phyloP scores from a whole-genome alignment of 306 rosid species.

The Urtica urens region DNA sequence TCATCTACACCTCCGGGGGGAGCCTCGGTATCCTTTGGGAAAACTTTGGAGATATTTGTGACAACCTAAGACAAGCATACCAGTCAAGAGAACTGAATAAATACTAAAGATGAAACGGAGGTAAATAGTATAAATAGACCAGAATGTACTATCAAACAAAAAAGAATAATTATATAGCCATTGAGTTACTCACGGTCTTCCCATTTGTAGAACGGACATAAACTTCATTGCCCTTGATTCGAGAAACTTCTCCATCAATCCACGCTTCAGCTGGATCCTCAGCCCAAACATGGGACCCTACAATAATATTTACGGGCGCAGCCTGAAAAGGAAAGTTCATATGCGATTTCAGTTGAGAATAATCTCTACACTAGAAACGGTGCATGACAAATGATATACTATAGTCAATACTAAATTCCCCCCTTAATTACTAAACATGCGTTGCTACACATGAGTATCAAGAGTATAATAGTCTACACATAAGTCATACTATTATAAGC shows the following conservation, averaged over 20 bases:
- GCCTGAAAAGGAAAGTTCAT: slow-evolving; percentile 59
- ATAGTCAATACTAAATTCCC: too few species aligned
- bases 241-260: slow-evolving; percentile 88
- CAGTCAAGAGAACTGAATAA: slow-evolving; percentile 6
- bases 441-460: too few species aligned
- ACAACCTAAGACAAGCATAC: slow-evolving; percentile 50
- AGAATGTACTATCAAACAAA: too few species aligned
- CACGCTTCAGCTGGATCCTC: slow-evolving; percentile 87
- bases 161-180: too few species aligned
- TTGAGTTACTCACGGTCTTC: slow-evolving; percentile 52
- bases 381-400: too few species aligned
- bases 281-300: slow-evolving; percentile 97
- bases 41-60: slow-evolving; percentile 70
- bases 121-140: not conserved
- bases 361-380: not conserved
- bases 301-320: slow-evolving; percentile 89
- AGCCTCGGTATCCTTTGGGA: slow-evolving; percentile 93
- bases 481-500: too few species aligned
- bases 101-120: not conserved
- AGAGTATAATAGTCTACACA: too few species aligned
- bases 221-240: slow-evolving; percentile 71
- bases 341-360: slow-evolving; percentile 15
- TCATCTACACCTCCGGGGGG: slow-evolving; percentile 99
- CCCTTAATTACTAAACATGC: too few species aligned
- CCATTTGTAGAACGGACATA: slow-evolving; percentile 55